These are phyloP conservation scores for Monosporascus sp. DNA, from an alignment of 2,329 filamentous ascomycete genomes.

Conservation along the genomic window DNA sequence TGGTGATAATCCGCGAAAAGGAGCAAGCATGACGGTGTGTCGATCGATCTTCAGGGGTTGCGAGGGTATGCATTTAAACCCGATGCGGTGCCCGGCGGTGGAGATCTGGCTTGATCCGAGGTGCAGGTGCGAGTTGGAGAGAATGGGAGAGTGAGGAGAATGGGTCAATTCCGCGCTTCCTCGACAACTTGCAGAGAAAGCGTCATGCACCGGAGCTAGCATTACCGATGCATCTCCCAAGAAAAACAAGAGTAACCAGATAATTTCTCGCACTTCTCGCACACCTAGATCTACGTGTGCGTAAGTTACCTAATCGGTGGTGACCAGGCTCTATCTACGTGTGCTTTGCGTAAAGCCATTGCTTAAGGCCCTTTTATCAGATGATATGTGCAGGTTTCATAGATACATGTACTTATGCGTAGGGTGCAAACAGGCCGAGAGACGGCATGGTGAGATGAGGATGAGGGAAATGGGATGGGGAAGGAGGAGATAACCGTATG, in stretches of 20 bases:
- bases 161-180: not conserved
- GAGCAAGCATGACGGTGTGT: not conserved
- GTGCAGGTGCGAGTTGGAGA: not conserved
- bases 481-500: not conserved
- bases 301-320: not conserved
- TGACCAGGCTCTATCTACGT: not conserved
- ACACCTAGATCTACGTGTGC: not conserved
- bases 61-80: not conserved
- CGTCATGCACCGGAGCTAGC: not conserved
- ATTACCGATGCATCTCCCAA: not conserved
- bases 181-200: not conserved
- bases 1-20: not conserved
- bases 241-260: not conserved
- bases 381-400: not conserved
- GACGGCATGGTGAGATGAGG: not conserved
- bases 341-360: not conserved
- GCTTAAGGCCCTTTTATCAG: not conserved
- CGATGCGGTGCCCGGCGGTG: not conserved
- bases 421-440: not conserved
- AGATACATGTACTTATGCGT: not conserved
- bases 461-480: not conserved
- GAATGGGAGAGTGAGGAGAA: not conserved
- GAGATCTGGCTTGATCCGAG: not conserved
- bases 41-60: not conserved
- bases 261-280: not conserved